Conservation (phyloP, 169 alveolate species). For the Amoebophrya sp. region DNA sequence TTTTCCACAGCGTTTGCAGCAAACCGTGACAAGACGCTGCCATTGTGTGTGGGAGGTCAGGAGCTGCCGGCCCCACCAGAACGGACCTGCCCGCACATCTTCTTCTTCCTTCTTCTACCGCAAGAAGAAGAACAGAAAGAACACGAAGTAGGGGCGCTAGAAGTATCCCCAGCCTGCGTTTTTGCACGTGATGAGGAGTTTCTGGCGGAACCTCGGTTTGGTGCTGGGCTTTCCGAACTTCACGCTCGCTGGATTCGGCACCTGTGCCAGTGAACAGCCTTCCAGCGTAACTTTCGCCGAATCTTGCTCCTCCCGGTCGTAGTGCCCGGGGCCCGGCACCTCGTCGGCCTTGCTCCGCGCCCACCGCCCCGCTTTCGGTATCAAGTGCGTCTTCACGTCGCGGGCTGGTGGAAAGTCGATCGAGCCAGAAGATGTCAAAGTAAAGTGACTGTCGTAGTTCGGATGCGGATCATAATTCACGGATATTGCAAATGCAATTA, state of each 20-base stretch:
- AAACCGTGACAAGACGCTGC: no score
- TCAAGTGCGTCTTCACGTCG: background rate
- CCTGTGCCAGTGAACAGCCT: background rate
- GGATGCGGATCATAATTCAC: no score
- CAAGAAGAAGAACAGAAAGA: no score
- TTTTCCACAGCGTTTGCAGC: no score
- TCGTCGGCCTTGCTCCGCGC: background rate
- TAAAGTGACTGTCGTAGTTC: no score
- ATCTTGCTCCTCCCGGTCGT: background rate
- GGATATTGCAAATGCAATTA: no score
- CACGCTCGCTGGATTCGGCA: background rate
- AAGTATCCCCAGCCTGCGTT: background rate
- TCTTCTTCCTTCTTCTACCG: no score
- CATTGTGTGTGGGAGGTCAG: no score
- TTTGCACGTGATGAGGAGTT: background rate
- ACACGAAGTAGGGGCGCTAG: no score
- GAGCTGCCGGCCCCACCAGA: no score
- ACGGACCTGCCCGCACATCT: no score
- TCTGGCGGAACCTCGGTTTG: background rate
- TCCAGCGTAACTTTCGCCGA: background rate
- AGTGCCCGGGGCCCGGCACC: background rate
- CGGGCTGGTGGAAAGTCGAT: background rate
- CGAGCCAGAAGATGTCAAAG: background rate
- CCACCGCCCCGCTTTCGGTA: background rate
- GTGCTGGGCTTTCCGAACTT: slow-evolving; percentile 1